These are phyloP conservation scores for Pelargonium australe DNA, from an alignment of 441 rosid species.

Conservation along the genomic window DNA sequence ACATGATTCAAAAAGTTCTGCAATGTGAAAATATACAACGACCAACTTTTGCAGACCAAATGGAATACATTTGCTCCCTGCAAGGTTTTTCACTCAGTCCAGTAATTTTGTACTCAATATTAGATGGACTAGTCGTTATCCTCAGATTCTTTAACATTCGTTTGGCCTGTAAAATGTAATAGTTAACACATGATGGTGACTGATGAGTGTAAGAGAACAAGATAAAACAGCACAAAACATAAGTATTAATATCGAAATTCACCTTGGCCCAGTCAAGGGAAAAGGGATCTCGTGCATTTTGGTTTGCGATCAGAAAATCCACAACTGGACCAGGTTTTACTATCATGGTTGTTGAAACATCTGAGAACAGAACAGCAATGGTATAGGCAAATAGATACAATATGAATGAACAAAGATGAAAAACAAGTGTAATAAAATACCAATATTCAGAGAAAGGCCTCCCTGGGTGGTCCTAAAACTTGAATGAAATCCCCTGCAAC, in stretches of 20 bases:
- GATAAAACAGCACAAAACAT: too few relatives aligned
- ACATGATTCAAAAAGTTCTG: too few relatives aligned
- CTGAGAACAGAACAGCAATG: slow-evolving; percentile 26
- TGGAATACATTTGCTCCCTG: slow-evolving; percentile 46
- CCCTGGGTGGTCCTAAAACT: slow-evolving; percentile 59
- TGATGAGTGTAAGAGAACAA: too few relatives aligned
- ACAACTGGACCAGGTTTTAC: slow-evolving; percentile 72
- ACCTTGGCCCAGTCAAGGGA: slow-evolving; percentile 71
- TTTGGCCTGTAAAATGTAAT: slow-evolving; percentile 42
- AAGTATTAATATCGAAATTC: neutral
- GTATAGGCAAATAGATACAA: neutral
- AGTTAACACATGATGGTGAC: too few relatives aligned
- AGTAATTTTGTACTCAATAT: slow-evolving; percentile 62
- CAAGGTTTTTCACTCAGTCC: slow-evolving; percentile 62
- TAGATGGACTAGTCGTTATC: slow-evolving; percentile 52
- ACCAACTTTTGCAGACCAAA: too few relatives aligned
- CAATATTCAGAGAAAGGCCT: slow-evolving; percentile 55
- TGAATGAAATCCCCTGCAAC: slow-evolving; percentile 60
- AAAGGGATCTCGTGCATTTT: slow-evolving; percentile 50
- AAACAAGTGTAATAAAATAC: slow-evolving; percentile 17
- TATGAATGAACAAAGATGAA: neutral
- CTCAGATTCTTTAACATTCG: slow-evolving; percentile 57
- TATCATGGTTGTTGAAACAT: slow-evolving; percentile 86
- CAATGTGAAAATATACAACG: too few relatives aligned
- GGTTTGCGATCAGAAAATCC: slow-evolving; percentile 63